These are phyloP conservation scores for Coemansia sp. DNA, from an alignment of 192 early-diverging fungal genomes.

Conservation along the genomic window DNA sequence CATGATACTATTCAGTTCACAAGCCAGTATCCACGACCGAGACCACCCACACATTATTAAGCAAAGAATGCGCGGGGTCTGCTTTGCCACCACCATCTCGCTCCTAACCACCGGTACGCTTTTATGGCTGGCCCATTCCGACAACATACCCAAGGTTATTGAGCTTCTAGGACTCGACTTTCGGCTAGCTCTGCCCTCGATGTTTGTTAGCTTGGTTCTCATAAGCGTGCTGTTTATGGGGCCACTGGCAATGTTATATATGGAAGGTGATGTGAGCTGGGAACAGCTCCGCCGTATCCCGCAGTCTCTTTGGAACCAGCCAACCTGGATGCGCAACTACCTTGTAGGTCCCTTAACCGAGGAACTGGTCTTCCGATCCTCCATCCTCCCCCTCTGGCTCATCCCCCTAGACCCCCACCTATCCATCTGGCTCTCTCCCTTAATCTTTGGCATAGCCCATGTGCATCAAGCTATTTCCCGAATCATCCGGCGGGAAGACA, in stretches of 20 bases:
- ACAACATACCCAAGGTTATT: neutral
- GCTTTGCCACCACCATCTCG: conserved; percentile 8
- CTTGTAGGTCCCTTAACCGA: conserved; percentile 36
- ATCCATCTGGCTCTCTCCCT: conserved; percentile 26
- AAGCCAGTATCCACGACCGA: conserved; percentile 22
- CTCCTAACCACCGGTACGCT: conserved; percentile 7
- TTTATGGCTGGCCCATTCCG: conserved; percentile 9
- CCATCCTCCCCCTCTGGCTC: conserved; percentile 31
- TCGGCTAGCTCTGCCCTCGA: conserved; percentile 7
- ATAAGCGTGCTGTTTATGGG: conserved; percentile 26
- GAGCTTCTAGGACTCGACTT: conserved; percentile 18
- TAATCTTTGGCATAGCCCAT: conserved; percentile 42
- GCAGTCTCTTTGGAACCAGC: conserved; percentile 5
- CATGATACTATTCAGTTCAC: conserved; percentile 10
- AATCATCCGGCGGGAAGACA: neutral
- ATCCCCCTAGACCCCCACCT: neutral
- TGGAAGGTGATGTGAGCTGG: conserved; percentile 26
- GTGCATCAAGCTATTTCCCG: conserved; percentile 27
- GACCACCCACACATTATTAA: conserved; percentile 37
- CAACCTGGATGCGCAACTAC: conserved; percentile 18
- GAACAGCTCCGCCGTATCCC: neutral
- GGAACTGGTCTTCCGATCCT: conserved; percentile 40
- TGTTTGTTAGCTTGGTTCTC: conserved; percentile 18
- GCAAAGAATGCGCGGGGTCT: conserved; percentile 28
- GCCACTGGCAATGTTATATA: conserved; percentile 24